These are phyloP conservation scores for Aspergillus hiratsukae DNA, from an alignment of 2,329 filamentous ascomycete species.

Conservation along the genomic window DNA sequence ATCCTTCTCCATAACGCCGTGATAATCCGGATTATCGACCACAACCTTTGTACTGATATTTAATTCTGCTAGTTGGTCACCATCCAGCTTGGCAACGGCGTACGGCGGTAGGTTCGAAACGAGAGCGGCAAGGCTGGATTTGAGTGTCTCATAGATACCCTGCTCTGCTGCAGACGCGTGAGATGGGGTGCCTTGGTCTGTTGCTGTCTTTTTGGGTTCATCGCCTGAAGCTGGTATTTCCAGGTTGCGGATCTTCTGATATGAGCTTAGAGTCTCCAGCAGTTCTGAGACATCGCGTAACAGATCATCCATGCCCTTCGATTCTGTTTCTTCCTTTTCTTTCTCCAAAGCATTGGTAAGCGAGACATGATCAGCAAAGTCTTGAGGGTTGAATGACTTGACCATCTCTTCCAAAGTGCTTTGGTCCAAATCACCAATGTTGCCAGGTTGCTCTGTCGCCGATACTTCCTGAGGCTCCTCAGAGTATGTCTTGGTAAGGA, in stretches of 20 bases:
- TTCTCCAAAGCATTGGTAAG: constrained; percentile 15
- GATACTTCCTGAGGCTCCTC: constrained; percentile 16
- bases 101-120: constrained; percentile 75
- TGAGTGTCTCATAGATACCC: constrained; percentile 66
- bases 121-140: constrained; percentile 68
- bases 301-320: constrained; percentile 48
- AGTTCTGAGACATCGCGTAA: constrained; percentile 57
- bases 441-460: constrained; percentile 22
- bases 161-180: constrained; percentile 54
- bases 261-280: constrained; percentile 58
- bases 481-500: constrained; percentile 28
- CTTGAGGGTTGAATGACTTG: constrained; percentile 37
- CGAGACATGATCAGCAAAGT: constrained; percentile 22
- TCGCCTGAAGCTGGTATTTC: constrained; percentile 25
- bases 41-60: constrained; percentile 76
- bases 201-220: constrained; percentile 22
- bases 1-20: constrained; percentile 80
- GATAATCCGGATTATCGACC: constrained; percentile 67
- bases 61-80: constrained; percentile 76
- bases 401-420: constrained; percentile 40
- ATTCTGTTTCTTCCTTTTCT: constrained; percentile 32
- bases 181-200: constrained; percentile 40
- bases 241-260: constrained; percentile 57
- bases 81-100: constrained; percentile 78
- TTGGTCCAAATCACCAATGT: constrained; percentile 36